Percentiles rank a stretch among this genome's conserved stretches.
These are phyloP conservation scores for Orbilia quercus DNA, from an alignment of 2,329 filamentous ascomycete genomes.

Conservation along the genomic window DNA sequence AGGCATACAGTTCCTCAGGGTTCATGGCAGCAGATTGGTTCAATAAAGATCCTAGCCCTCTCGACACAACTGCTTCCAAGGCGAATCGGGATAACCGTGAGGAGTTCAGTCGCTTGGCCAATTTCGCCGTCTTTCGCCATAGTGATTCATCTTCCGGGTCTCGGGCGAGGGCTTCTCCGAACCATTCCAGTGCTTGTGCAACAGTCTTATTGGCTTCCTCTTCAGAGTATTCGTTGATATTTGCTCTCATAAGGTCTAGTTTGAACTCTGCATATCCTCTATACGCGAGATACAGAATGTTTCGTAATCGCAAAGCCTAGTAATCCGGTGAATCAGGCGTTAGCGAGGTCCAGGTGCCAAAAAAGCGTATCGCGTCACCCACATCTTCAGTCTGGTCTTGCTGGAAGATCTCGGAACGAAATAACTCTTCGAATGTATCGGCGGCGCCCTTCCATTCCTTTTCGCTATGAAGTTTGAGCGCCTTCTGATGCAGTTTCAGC, in stretches of 20 bases:
- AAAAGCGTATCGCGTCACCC: constrained; percentile 62
- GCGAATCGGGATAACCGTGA: constrained; percentile 59
- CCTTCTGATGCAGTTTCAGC: constrained; percentile 90
- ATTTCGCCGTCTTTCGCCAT: constrained; percentile 60
- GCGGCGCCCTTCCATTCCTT: constrained; percentile 79
- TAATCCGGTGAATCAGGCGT: constrained; percentile 77
- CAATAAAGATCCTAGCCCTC: constrained; percentile 36
- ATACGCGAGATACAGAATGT: constrained; percentile 86
- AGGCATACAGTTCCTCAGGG: constrained; percentile 59
- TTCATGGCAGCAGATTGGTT: constrained; percentile 50
- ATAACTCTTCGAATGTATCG: constrained; percentile 83
- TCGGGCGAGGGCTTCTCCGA: constrained; percentile 58
- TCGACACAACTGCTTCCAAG: constrained; percentile 58
- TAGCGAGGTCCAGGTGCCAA: neutral
- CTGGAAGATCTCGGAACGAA: constrained; percentile 89
- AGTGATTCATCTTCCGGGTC: constrained; percentile 59
- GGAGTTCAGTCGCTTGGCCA: constrained; percentile 58
- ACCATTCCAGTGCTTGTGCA: constrained; percentile 60
- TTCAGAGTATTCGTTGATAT: constrained; percentile 58
- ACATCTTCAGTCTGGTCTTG: constrained; percentile 71
- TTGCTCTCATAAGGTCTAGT: constrained; percentile 73
- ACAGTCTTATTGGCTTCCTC: constrained; percentile 63
- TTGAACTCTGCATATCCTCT: constrained; percentile 95
- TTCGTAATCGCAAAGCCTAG: constrained; percentile 53
- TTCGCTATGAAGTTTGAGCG: constrained; percentile 89